phyloP scores from a whole-genome alignment of 352 stramenopile species.

The Phytophthora pinifolia region DNA sequence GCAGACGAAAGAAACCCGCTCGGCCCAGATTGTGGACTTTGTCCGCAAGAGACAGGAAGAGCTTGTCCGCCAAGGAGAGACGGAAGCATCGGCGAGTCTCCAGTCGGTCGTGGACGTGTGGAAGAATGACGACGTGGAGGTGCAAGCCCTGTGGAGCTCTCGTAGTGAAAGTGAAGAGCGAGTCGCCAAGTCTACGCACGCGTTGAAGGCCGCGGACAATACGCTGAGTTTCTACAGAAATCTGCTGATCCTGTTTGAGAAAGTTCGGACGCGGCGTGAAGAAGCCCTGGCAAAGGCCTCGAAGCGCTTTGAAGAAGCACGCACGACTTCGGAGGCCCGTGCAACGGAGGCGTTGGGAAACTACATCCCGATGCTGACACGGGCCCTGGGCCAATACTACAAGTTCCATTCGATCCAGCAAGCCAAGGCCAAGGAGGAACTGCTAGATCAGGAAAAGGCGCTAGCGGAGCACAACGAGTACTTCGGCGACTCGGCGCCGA shows the following conservation, averaged over 20 bases:
- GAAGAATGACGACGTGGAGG: slow-evolving; percentile 35
- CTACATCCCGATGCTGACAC: slow-evolving; percentile 51
- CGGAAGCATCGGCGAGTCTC: slow-evolving; percentile 34
- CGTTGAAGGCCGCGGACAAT: slow-evolving; percentile 25
- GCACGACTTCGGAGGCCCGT: slow-evolving; percentile 23
- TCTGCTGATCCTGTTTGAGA: slow-evolving; percentile 30
- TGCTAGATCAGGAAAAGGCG: slow-evolving; percentile 43
- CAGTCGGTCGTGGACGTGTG: slow-evolving; percentile 37
- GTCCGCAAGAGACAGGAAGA: slow-evolving; percentile 33
- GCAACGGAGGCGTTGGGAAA: slow-evolving; percentile 37
- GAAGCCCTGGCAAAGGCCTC: slow-evolving; percentile 27
- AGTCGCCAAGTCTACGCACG: slow-evolving; percentile 13
- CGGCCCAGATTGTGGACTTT: slow-evolving; percentile 36
- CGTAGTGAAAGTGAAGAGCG: slow-evolving; percentile 27
- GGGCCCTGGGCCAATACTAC: slow-evolving; percentile 45
- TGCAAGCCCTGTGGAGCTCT: slow-evolving; percentile 32
- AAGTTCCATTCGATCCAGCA: slow-evolving; percentile 68
- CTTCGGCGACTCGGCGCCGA: slow-evolving; percentile 65
- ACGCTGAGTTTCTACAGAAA: slow-evolving; percentile 38
- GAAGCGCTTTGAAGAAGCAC: slow-evolving; percentile 29
- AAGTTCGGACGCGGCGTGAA: slow-evolving; percentile 31
- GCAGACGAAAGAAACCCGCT: slow-evolving; percentile 29
- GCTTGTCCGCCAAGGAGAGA: slow-evolving; percentile 30
- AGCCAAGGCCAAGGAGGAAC: slow-evolving; percentile 42
- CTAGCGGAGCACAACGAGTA: slow-evolving; percentile 55